Evolutionary conservation across 169 alveolate genomes (phyloP).

Genomic region (Plasmodium coatneyi): DNA sequence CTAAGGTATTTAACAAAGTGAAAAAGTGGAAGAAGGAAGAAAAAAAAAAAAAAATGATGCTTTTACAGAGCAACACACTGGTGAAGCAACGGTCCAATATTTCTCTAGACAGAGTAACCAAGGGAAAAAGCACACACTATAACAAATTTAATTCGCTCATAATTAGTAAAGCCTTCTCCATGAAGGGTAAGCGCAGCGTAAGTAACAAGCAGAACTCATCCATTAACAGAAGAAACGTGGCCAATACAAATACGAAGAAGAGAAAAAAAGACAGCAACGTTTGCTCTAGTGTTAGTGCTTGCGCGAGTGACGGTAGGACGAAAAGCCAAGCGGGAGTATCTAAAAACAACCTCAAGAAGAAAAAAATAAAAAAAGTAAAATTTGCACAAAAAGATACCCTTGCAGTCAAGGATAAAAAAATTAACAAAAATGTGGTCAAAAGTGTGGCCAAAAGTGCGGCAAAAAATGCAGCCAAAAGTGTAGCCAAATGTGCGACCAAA

Average conservation of each 20-base stretch:
- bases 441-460: neutral
- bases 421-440: slow-evolving; percentile 27
- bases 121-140: slow-evolving; percentile 53
- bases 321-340: neutral
- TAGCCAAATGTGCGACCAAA: slow-evolving; percentile 10
- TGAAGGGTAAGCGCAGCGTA: neutral
- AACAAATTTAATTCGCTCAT: slow-evolving; percentile 45
- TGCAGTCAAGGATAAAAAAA: slow-evolving; percentile 36
- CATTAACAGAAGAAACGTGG: neutral
- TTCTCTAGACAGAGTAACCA: slow-evolving; percentile 60
- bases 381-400: neutral
- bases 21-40: slow-evolving; percentile 62
- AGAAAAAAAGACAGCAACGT: neutral
- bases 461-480: neutral
- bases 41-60: slow-evolving; percentile 51
- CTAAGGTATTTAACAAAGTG: slow-evolving; percentile 37
- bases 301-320: neutral
- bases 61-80: slow-evolving; percentile 17
- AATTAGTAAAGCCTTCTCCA: slow-evolving; percentile 50
- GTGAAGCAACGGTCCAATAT: slow-evolving; percentile 53
- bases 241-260: neutral
- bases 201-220: slow-evolving; percentile 5
- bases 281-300: neutral
- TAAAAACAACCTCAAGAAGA: slow-evolving; percentile 13
- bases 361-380: slow-evolving; percentile 21